phyloP scores from a whole-genome alignment of 192 early-diverging fungal genomes.

The Backusella psychrophila region DNA sequence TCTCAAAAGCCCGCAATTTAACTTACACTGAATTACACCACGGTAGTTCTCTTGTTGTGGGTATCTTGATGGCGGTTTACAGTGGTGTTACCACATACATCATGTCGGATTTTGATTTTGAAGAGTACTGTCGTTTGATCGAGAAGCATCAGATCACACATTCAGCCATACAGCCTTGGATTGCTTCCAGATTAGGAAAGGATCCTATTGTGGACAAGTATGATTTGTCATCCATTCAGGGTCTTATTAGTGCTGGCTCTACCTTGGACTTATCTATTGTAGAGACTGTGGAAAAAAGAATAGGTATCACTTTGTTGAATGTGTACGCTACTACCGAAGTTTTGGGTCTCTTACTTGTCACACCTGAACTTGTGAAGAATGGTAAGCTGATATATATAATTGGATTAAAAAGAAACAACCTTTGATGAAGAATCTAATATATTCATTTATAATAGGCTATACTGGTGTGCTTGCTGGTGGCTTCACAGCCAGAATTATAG shows the following conservation, averaged over 20 bases:
- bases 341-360: neutral
- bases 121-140: conserved; percentile 46
- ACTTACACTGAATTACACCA: neutral
- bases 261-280: neutral
- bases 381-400: neutral
- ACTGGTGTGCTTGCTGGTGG: conserved; percentile 36
- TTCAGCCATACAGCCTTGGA: conserved; percentile 59
- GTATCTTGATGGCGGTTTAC: neutral
- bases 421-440: neutral
- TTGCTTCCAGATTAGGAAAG: conserved; percentile 56
- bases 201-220: conserved; percentile 29
- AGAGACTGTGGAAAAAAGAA: neutral
- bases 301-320: neutral
- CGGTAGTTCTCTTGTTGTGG: neutral
- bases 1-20: neutral
- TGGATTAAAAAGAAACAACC: neutral
- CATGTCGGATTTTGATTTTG: conserved; percentile 57
- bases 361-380: neutral
- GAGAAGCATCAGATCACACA: conserved; percentile 57
- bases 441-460: conserved; percentile 28
- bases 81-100: neutral
- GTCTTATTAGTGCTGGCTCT: neutral
- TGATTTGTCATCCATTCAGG: conserved; percentile 28
- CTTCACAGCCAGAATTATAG: conserved; percentile 39
- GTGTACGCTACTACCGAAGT: conserved; percentile 7